Evolutionary conservation across 345 rosid genomes (phyloP), one percentile per base, ranked within the genome.

Genomic region (Gossypium herbaceum): DNA sequence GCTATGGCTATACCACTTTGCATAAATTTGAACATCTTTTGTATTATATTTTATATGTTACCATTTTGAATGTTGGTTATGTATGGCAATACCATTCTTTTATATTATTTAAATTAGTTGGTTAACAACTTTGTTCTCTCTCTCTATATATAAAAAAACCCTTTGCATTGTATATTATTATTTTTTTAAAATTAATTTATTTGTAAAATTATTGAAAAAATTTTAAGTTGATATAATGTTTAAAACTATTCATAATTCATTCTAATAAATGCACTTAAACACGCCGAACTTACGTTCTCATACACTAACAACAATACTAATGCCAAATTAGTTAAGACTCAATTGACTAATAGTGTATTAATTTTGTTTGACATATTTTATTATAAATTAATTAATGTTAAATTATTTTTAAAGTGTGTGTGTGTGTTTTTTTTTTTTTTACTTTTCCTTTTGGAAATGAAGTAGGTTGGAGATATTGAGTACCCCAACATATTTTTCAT

Each of bases 401-500:
- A 68, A 13, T 22, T 47, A 22, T 12, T 47, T 22, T 45, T 47
- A 24, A 68, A 34, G 41, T 34, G 39, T 3, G 5, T 3, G 24
- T 24, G 24, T 24, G 24, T 24, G 22, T 20, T 20, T 3, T 29
- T 4, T 29, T 29, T 4, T 34, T 29, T 3, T 29, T 29, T 34
- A 0, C 6, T 4, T 34, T 34, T 34, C 56, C 8, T 68, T 22
- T 51, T 29, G 39, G 73, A 69, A 56, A 16, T 51, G 59, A 34
- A 29, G 60, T 55, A 71, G 73, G 73, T 34, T 52, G 61, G 61
- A 29, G 61, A 17, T 34, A 27, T 71, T 34, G 27, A 71, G 61
- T 39, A 34, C 27, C 43, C 20, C 43, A 29, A 68, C 16, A 25
- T 22, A 13, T 29, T 29, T 29, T 0, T 29, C 39, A 29, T 29